phyloP scores from a whole-genome alignment of 805 yeast genomes.

The Wickerhamomyces subpelliculosus region DNA sequence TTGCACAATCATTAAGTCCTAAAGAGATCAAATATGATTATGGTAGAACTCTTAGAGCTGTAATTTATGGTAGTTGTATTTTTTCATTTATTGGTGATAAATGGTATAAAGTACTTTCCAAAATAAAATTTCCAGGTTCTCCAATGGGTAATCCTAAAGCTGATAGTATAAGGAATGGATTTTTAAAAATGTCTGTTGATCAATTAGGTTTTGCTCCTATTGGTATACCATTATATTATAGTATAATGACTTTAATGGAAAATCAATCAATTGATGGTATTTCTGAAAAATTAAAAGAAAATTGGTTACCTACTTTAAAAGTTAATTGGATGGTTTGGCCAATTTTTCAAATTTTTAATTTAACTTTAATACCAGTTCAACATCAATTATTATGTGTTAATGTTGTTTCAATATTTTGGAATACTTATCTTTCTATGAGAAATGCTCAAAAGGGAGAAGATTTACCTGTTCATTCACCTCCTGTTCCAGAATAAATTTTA shows the following conservation, averaged over 20 bases:
- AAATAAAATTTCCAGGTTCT: slow-evolving; percentile 30
- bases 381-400: slow-evolving; percentile 66
- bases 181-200: slow-evolving; percentile 56
- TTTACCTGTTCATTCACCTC: slow-evolving; percentile 30
- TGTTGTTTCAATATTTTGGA: slow-evolving; percentile 73
- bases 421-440: slow-evolving; percentile 61
- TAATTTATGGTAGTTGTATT: slow-evolving; percentile 61
- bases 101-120: slow-evolving; percentile 56
- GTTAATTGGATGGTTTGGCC: slow-evolving; percentile 93
- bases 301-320: slow-evolving; percentile 60
- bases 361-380: slow-evolving; percentile 66
- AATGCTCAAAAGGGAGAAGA: slow-evolving; percentile 33
- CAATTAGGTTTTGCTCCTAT: slow-evolving; percentile 76
- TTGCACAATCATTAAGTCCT: slow-evolving; percentile 60
- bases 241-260: slow-evolving; percentile 63
- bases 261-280: slow-evolving; percentile 35
- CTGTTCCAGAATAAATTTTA: slow-evolving; percentile 30
- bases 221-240: slow-evolving; percentile 65
- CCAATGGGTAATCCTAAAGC: slow-evolving; percentile 9
- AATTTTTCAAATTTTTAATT: slow-evolving; percentile 70
- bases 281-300: slow-evolving; percentile 34
- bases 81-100: slow-evolving; percentile 71
- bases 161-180: slow-evolving; percentile 27
- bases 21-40: slow-evolving; percentile 39
- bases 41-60: slow-evolving; percentile 54